phyloP scores from a whole-genome alignment of 768 basidiomycete species.

The Mycena kentingensis region DNA sequence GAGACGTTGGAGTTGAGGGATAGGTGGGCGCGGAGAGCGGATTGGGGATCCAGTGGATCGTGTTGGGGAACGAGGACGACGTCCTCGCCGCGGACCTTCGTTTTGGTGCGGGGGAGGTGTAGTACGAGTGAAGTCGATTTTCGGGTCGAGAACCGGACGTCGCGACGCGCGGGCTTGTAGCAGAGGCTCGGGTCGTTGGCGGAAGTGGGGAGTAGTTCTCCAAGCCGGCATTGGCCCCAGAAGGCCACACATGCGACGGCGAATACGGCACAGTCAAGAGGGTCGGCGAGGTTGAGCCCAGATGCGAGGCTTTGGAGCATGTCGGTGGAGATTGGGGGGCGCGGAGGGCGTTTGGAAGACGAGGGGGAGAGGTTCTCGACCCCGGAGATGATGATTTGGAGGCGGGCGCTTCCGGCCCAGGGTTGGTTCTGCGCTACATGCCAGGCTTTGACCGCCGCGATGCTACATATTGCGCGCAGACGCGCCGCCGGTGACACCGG shows the following conservation, averaged over 20 bases:
- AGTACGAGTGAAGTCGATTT: constrained; percentile 19
- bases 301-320: too few species aligned
- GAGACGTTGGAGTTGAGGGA: neutral
- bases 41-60: neutral
- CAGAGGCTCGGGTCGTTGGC: neutral
- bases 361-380: constrained; percentile 28
- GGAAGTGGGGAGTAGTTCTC: constrained; percentile 29
- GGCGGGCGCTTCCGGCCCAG: constrained; percentile 24
- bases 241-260: constrained; percentile 28
- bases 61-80: constrained; percentile 3
- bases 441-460: constrained; percentile 36
- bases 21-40: constrained; percentile 5
- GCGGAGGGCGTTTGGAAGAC: constrained; percentile 14
- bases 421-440: constrained; percentile 29
- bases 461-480: constrained; percentile 25
- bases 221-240: constrained; percentile 34
- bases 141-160: constrained; percentile 1
- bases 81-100: constrained; percentile 3
- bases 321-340: constrained; percentile 28
- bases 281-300: constrained; percentile 14
- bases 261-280: constrained; percentile 26
- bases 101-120: constrained; percentile 22
- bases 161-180: constrained; percentile 4
- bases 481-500: constrained; percentile 21
- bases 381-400: too few species aligned